Conservation (phyloP, 176 grass and related monocot genomes). For the Echinochloa phyllopogon region DNA sequence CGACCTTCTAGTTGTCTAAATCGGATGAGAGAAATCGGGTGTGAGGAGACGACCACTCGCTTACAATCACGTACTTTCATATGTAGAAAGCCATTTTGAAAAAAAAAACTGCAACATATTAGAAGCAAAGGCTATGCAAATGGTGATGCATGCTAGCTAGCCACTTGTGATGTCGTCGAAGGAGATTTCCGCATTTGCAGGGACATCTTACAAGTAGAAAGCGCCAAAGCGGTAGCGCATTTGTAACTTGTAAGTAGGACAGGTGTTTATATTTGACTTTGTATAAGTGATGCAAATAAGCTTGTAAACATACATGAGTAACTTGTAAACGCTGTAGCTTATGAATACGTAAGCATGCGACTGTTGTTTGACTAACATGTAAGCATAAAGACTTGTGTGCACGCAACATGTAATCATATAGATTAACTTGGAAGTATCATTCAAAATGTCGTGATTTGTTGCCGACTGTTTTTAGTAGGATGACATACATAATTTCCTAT, state of each 20-base stretch:
- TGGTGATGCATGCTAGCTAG: neutral
- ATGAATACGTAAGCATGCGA: neutral
- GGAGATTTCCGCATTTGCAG: too few relatives aligned
- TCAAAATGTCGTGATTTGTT: neutral
- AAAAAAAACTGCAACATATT: too few relatives aligned
- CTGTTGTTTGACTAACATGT: neutral
- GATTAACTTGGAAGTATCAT: neutral
- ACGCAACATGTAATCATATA: neutral
- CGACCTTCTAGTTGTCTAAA: too few relatives aligned
- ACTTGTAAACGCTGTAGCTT: too few relatives aligned
- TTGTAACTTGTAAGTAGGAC: neutral
- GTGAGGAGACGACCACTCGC: too few relatives aligned
- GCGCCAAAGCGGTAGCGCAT: neutral
- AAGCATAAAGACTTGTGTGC: neutral
- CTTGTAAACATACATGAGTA: too few relatives aligned
- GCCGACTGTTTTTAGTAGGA: neutral
- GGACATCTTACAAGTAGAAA: neutral
- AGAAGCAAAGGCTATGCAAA: neutral
- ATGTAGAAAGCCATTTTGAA: too few relatives aligned
- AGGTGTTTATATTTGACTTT: neutral
- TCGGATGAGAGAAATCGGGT: too few relatives aligned
- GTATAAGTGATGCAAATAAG: neutral
- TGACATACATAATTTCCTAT: neutral
- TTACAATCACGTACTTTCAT: too few relatives aligned
- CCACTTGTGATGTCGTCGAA: neutral